Evolutionary conservation across 805 yeast species (phyloP).

Genomic region (Yamadazyma ubonensis): DNA sequence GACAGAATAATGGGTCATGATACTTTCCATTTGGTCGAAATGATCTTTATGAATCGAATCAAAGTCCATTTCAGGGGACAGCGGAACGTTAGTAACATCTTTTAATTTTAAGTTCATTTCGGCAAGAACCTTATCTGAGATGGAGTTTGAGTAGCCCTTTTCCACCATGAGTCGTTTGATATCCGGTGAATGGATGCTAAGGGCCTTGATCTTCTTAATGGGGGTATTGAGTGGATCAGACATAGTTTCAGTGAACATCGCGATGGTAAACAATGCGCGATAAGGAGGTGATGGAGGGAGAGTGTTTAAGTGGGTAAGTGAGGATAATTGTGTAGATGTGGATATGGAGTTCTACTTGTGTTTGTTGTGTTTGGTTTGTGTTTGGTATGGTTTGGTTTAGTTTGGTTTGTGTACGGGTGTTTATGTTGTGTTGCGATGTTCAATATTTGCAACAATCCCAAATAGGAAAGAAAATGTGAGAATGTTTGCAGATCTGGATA

Average conservation of each 20-base stretch:
- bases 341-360: no score
- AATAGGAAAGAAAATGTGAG: no score
- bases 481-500: no score
- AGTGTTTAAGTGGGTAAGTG: not conserved
- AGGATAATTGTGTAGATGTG: no score
- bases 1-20: constrained; percentile 47
- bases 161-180: constrained; percentile 32
- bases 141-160: constrained; percentile 47
- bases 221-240: constrained; percentile 36
- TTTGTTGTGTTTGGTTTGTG: no score
- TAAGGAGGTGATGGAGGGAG: not conserved
- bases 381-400: no score
- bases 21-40: constrained; percentile 49
- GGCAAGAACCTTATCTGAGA: constrained; percentile 44
- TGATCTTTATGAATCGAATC: constrained; percentile 19
- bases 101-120: constrained; percentile 41
- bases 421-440: no score
- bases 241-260: not conserved
- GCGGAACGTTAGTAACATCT: constrained; percentile 15
- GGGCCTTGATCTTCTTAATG: constrained; percentile 34
- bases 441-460: no score
- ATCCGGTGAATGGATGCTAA: constrained; percentile 33
- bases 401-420: no score
- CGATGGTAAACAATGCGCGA: not conserved
- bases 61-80: not conserved